phyloP scores from a whole-genome alignment of 2,329 filamentous ascomycete genomes.

The Paecilomyces sp. region DNA sequence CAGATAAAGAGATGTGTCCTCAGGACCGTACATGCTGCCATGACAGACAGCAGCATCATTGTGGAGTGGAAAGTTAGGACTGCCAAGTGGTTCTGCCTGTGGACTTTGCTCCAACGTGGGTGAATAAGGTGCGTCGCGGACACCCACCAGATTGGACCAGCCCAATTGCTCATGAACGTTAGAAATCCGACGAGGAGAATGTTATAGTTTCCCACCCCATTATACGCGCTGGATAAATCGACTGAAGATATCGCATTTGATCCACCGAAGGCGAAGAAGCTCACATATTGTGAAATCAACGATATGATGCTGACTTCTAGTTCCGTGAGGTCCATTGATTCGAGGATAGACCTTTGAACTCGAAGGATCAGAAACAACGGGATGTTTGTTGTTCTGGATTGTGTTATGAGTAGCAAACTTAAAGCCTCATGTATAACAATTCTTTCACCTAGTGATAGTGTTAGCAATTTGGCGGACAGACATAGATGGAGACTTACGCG shows the following conservation, averaged over 20 bases:
- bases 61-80: conserved; percentile 66
- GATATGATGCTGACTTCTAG: conserved; percentile 61
- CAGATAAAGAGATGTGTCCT: conserved; percentile 93
- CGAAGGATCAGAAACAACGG: conserved; percentile 75
- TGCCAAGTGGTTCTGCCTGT: conserved; percentile 47
- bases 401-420: conserved; percentile 74
- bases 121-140: conserved; percentile 46
- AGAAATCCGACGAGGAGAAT: conserved; percentile 72
- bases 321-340: conserved; percentile 32
- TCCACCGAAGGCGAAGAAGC: conserved; percentile 86
- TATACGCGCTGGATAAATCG: conserved; percentile 90
- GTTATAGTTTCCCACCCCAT: conserved; percentile 77
- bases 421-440: conserved; percentile 56
- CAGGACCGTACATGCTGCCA: conserved; percentile 78
- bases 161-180: conserved; percentile 87
- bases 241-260: conserved; percentile 95
- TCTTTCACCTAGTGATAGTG: conserved; percentile 6
- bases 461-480: conserved; percentile 7
- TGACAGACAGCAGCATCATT: conserved; percentile 62
- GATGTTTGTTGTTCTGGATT: conserved; percentile 77
- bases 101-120: conserved; percentile 4
- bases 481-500: conserved; percentile 10
- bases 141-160: conserved; percentile 81
- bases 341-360: conserved; percentile 50
- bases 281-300: conserved; percentile 69